These are phyloP conservation scores for Fusarium sp. DNA, from an alignment of 2,329 filamentous ascomycete species.

Conservation along the genomic window DNA sequence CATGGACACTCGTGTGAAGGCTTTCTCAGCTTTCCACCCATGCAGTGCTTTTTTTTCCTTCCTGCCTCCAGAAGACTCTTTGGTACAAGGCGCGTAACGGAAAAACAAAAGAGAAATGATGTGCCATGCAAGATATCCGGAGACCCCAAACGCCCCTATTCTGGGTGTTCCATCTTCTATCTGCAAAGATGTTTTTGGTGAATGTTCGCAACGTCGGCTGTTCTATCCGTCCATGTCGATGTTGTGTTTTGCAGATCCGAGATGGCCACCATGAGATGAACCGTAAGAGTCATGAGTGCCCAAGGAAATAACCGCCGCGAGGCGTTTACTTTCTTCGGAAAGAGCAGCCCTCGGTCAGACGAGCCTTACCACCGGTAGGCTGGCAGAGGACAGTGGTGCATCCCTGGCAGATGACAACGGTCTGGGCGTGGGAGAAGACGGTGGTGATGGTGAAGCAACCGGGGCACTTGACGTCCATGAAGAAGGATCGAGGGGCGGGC, in stretches of 20 bases:
- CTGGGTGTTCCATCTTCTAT: constrained; percentile 78
- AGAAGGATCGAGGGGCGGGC: constrained; percentile 97
- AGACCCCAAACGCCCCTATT: constrained; percentile 77
- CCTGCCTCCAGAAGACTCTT: constrained; percentile 57
- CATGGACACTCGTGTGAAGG: constrained; percentile 68
- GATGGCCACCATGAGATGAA: constrained; percentile 65
- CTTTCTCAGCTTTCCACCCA: constrained; percentile 69
- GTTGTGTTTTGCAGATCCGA: constrained; percentile 68
- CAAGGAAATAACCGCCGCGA: constrained; percentile 59
- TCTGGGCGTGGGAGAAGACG: constrained; percentile 99
- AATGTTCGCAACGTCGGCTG: constrained; percentile 59
- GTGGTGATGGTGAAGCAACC: constrained; percentile 99
- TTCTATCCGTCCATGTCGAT: constrained; percentile 64
- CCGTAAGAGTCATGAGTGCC: constrained; percentile 62
- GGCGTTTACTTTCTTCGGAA: constrained; percentile 98
- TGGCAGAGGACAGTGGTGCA: constrained; percentile 99
- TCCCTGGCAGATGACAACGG: constrained; percentile 99
- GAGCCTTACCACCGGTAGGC: constrained; percentile 98
- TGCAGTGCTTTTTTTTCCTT: constrained; percentile 61
- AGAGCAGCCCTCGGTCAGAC: constrained; percentile 99
- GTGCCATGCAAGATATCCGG: constrained; percentile 85
- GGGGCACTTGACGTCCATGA: constrained; percentile 99
- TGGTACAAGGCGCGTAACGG: constrained; percentile 59
- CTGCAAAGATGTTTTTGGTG: constrained; percentile 64
- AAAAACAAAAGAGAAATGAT: constrained; percentile 62